A percentile compares a stretch with the other conserved stretches of the same genome.
phyloP scores from a whole-genome alignment of 2,329 filamentous ascomycete species.

The Curvularia sp. region DNA sequence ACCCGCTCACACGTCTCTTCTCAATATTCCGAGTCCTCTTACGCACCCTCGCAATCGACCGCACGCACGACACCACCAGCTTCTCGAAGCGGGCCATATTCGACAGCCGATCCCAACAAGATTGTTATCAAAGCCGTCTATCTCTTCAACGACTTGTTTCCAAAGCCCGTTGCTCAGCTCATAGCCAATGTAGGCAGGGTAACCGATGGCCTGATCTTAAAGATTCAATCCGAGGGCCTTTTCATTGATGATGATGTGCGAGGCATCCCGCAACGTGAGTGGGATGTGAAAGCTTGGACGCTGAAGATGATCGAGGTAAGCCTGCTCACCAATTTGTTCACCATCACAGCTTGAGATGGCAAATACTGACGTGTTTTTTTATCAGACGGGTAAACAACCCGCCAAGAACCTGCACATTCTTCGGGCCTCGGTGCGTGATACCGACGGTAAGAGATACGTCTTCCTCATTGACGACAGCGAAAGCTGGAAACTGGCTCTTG shows the following conservation, averaged over 20 bases:
- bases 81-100: constrained; percentile 78
- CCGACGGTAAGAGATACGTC: constrained; percentile 67
- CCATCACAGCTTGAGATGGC: no score
- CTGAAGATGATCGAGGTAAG: constrained; percentile 81
- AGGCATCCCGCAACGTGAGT: constrained; percentile 91
- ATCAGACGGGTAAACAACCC: constrained; percentile 54
- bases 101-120: constrained; percentile 91
- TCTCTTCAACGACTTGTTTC: constrained; percentile 86
- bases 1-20: constrained; percentile 50
- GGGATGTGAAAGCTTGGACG: constrained; percentile 98
- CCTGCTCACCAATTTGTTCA: not conserved
- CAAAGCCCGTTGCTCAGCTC: constrained; percentile 89
- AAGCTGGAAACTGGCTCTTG: constrained; percentile 68
- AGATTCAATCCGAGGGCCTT: constrained; percentile 90
- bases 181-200: constrained; percentile 83
- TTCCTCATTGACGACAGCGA: constrained; percentile 67
- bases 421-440: constrained; percentile 64
- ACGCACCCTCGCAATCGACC: constrained; percentile 83
- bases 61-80: constrained; percentile 83
- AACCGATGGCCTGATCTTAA: constrained; percentile 89
- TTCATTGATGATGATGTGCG: constrained; percentile 97
- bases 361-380: constrained; percentile 17
- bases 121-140: constrained; percentile 95
- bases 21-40: constrained; percentile 83
- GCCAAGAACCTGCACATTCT: constrained; percentile 61